Base-by-base conservation (phyloP, 2,329 filamentous ascomycete species). In the Aspergillus fumigatus region DNA sequence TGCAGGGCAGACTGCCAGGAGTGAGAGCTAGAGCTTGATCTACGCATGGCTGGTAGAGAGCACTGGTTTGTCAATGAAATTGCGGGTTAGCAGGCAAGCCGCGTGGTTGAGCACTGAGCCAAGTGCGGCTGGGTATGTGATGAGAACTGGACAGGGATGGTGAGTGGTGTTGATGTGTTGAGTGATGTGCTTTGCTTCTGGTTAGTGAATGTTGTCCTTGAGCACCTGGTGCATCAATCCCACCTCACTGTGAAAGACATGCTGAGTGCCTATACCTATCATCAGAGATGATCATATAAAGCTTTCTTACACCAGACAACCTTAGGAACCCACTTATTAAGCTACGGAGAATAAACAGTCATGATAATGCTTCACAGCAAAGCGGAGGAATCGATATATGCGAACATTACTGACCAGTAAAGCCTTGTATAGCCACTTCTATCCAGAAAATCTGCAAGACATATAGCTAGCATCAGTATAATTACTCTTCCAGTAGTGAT, bases 1-100 rank as follows among this genome's bases (percentile, higher is more conserved):
- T 55, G 56, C 25, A 59, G 32, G 26, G 59, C 54, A 14, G 56
- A 23, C 11, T 59, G 59, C 63, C 61, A 64, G 38, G 65, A 45
- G 25, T 55, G 52, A 19, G 63, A 61, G 25, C 51, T 26, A n/a
- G 63, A 61, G 25, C 51, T 26, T 9, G 58, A 65, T 29, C 55
- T 55, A 50, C 52, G n/a, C 51, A 57, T 61, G 55, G 25, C 32
- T 25, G 27, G 32, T 29, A 54, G 14, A 29, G 10, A 21, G 17
- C 27, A 25, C 35, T 51, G 38, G 25, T 43, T 45, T 17, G 40
- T 50, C 48, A 19, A 25, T 21, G 32, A 19, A 35, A 35, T 53
- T 29, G 51, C 27, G 40, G 25, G 25, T 14, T 21, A 21, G 27
- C 32, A 32, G 40, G 48, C 26, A 21, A 53, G 43, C 45, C 41